Evolutionary conservation across 2,329 filamentous ascomycete genomes (phyloP).

Genomic region (Didymella segeticola): DNA sequence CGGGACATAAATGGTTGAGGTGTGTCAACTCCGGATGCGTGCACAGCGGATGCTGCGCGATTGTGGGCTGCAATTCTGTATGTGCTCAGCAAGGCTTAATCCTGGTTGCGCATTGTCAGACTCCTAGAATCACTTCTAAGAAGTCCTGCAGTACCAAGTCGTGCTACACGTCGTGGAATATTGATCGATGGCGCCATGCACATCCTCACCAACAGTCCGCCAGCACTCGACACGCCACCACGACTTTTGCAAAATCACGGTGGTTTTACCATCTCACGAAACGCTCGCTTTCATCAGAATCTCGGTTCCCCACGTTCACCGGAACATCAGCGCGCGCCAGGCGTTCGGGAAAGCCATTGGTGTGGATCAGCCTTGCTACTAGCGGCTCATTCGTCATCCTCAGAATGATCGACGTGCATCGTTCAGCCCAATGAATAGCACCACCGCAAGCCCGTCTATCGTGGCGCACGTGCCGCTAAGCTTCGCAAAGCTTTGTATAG

Average conservation of each 20-base stretch:
- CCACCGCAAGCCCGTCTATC: neutral
- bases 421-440: constrained; percentile 3
- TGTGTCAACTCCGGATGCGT: neutral
- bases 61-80: neutral
- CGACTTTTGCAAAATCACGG: neutral
- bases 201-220: constrained; percentile 3
- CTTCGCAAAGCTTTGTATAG: constrained; percentile 5
- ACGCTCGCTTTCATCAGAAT: constrained; percentile 2
- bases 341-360: neutral
- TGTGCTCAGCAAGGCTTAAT: neutral
- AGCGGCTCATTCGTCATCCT: constrained; percentile 2
- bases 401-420: constrained; percentile 7
- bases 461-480: neutral
- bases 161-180: constrained; percentile 4
- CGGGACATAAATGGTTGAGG: neutral
- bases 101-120: neutral
- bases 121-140: neutral
- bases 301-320: constrained; percentile 19
- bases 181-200: constrained; percentile 4
- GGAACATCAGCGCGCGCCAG: constrained; percentile 4
- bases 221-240: neutral
- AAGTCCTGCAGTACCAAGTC: neutral
- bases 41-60: neutral
- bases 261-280: constrained; percentile 7
- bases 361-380: constrained; percentile 7